phyloP scores from a whole-genome alignment of 164 flowering plant genomes.

The Vitis cinerea region DNA sequence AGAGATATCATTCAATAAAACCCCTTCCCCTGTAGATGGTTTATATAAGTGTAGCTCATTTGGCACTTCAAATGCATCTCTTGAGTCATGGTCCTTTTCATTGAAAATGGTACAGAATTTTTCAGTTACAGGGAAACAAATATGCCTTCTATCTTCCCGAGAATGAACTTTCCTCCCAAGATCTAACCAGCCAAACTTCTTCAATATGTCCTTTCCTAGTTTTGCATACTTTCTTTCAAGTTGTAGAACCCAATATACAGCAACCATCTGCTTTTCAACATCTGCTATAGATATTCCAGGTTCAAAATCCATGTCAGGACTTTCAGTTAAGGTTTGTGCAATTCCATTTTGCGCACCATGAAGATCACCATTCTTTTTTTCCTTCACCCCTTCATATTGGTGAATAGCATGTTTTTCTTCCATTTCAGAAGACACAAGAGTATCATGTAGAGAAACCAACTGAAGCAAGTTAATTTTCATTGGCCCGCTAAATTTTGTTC shows the following conservation, averaged over 20 bases:
- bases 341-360: conserved; percentile 14
- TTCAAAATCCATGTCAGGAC: conserved; percentile 18
- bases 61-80: conserved; percentile 20
- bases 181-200: conserved; percentile 87
- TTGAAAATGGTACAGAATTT: conserved; percentile 39
- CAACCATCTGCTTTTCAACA: conserved; percentile 12
- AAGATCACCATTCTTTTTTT: conserved; percentile 3
- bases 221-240: conserved; percentile 69
- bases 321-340: conserved; percentile 15
- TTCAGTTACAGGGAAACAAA: conserved; percentile 75
- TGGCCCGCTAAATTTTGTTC: conserved; percentile 87
- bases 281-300: conserved; percentile 9
- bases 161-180: conserved; percentile 66
- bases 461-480: conserved; percentile 54
- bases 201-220: conserved; percentile 74
- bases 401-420: conserved; percentile 14
- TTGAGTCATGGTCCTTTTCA: conserved; percentile 21
- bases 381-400: conserved; percentile 13
- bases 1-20: conserved; percentile 28
- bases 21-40: conserved; percentile 17
- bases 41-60: conserved; percentile 12
- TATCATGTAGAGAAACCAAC: conserved; percentile 15
- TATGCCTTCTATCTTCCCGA: conserved; percentile 40
- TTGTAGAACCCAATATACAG: conserved; percentile 51
- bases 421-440: conserved; percentile 13